Conservation (phyloP, 768 basidiomycete genomes). For the Coprinopsis cinerea region DNA sequence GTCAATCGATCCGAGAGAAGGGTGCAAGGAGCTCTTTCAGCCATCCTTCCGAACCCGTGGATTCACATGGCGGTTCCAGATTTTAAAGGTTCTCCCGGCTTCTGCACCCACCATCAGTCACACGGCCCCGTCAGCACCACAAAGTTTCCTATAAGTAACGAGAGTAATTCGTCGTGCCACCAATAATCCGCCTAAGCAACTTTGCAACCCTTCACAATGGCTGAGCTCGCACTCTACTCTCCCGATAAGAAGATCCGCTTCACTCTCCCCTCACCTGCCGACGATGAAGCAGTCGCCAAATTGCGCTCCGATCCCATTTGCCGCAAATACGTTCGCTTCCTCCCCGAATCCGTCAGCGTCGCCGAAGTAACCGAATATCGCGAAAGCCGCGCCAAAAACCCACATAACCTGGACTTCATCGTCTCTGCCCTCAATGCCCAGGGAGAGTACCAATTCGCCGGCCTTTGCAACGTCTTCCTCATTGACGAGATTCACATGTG, state of each 20-base stretch:
- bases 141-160: not conserved
- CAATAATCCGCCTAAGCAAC: too few relatives aligned
- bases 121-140: not conserved
- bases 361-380: slow-evolving; percentile 31
- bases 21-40: not conserved
- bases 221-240: slow-evolving; percentile 21
- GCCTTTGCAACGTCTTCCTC: slow-evolving; percentile 32
- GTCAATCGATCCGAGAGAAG: not conserved
- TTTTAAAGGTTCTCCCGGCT: not conserved
- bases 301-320: slow-evolving; percentile 35
- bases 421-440: slow-evolving; percentile 25
- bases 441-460: slow-evolving; percentile 26
- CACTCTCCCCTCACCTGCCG: slow-evolving; percentile 24
- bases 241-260: slow-evolving; percentile 30
- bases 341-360: slow-evolving; percentile 29
- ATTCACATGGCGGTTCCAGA: slow-evolving; percentile 1
- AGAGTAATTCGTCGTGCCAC: too few relatives aligned
- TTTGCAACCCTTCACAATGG: slow-evolving; percentile 20
- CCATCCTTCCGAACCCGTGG: too few relatives aligned
- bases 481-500: slow-evolving; percentile 29
- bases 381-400: slow-evolving; percentile 28
- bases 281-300: slow-evolving; percentile 30
- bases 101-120: not conserved
- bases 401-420: slow-evolving; percentile 30
- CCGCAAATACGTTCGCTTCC: slow-evolving; percentile 31